Percentiles rank a stretch among this genome's conserved stretches.
These are phyloP conservation scores for Rubus parviflorus DNA, from an alignment of 306 rosid species.

Conservation along the genomic window DNA sequence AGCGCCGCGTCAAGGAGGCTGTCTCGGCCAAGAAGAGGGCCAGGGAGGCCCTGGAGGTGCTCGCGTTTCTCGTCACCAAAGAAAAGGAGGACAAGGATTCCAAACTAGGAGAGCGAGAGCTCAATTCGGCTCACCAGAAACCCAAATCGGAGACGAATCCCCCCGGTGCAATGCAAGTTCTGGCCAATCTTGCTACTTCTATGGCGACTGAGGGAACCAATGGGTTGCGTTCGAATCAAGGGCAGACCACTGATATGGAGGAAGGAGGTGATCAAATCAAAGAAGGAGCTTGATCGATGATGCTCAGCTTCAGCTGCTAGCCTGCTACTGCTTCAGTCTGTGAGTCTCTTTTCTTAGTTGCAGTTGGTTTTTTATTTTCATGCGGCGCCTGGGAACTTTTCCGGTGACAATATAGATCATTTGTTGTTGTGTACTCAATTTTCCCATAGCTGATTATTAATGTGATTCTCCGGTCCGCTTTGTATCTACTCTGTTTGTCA, in stretches of 20 bases:
- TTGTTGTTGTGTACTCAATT: constrained; percentile 11
- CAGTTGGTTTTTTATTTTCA: not conserved
- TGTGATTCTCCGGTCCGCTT: not conserved
- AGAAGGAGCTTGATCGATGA: not conserved
- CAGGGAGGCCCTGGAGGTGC: constrained; percentile 48
- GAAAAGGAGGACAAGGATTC: constrained; percentile 30
- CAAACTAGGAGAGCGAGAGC: not conserved
- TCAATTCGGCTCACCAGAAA: not conserved
- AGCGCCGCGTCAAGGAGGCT: constrained; percentile 49
- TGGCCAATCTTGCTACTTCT: constrained; percentile 11
- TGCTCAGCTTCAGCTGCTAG: not conserved
- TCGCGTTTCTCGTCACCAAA: constrained; percentile 34
- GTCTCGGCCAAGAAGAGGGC: constrained; percentile 58
- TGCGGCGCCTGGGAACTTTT: not conserved
- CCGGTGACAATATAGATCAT: not conserved
- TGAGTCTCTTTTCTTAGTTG: constrained; percentile 13
- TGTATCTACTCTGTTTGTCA: constrained; percentile 15
- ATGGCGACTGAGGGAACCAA: constrained; percentile 4
- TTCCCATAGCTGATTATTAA: not conserved
- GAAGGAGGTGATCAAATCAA: constrained; percentile 2
- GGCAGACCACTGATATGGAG: not conserved
- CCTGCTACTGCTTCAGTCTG: not conserved
- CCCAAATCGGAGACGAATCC: not conserved
- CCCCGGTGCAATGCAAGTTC: not conserved
- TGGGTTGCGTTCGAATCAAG: not conserved